Evolutionary conservation across 768 basidiomycete genomes (phyloP), one percentile per base, ranked within the genome.

Genomic region (Pulveroboletus sp.): DNA sequence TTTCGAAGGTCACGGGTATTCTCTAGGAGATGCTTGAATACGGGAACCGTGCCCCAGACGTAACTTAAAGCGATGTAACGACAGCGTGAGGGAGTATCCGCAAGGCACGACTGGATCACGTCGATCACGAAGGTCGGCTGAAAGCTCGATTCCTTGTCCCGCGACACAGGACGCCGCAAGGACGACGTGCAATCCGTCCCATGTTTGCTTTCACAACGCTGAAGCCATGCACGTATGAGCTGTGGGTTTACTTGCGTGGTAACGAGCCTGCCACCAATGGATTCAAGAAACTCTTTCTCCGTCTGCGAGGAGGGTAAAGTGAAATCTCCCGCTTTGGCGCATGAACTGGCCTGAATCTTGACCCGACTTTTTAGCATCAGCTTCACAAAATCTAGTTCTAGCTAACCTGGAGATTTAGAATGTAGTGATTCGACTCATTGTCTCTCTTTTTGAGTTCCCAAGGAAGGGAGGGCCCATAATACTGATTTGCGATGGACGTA

Each of bases 31-130:
- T 57, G 58, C 7, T 10, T 49, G 49, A 55, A 46, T 4, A 61
- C 51, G 1, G 36, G 15, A 6, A 35, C 28, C 10, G 8, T 42
- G 10, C 62, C 62, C 61, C 53, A 62, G 17, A 59, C 50, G 33
- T 64, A 64, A 45, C 61, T 62, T 14, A 64, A 43, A 32, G 63
- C 42, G 18, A 58, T 21, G n/a, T 66, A 64, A n/a, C 64, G 64
- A 31, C 52, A 65, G 11, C 11, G 39, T 7, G 48, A 31, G 8
- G 60, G 61, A n/a, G 54, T 50, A 2, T 55, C 46, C 40, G 56
- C 57, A 10, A 61, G 36, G 42, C 59, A 62, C 3, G 46, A 61
- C 15, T 51, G 35, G n/a, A 32, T 32, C 10, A 49, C 59, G 6
- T 60, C 59, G 6, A 60, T 5, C 11, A 61, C 47, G 18, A 61